A percentile compares a stretch with the other conserved stretches of the same genome.
Conservation (phyloP, 164 flowering plant genomes). For the Brasenia schreberi region DNA sequence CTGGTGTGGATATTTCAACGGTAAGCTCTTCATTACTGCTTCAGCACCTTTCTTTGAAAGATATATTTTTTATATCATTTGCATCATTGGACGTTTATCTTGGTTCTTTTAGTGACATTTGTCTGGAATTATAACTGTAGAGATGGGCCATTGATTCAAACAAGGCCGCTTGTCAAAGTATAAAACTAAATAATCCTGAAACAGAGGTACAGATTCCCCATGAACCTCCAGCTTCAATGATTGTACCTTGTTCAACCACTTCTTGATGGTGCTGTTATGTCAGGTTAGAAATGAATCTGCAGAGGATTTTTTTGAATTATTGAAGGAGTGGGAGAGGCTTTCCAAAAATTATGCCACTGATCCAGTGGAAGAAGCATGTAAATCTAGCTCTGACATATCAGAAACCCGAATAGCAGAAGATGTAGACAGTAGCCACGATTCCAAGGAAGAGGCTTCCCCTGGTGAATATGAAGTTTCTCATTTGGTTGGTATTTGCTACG, state of each 20-base stretch:
- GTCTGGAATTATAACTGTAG: conserved; percentile 16
- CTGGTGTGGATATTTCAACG: conserved; percentile 51
- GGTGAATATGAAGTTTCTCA: conserved; percentile 61
- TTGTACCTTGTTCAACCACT: too few relatives aligned
- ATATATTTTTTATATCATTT: too few relatives aligned
- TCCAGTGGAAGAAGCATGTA: conserved; percentile 5
- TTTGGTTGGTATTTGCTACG: conserved; percentile 66
- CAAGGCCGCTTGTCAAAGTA: conserved; percentile 63
- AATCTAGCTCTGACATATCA: not conserved
- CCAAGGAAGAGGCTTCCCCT: conserved; percentile 10
- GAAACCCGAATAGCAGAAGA: too few relatives aligned
- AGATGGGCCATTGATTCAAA: conserved; percentile 77
- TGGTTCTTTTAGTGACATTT: too few relatives aligned
- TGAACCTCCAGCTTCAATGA: too few relatives aligned
- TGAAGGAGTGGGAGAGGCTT: conserved; percentile 76
- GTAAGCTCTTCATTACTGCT: conserved; percentile 21
- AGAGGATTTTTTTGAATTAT: conserved; percentile 58
- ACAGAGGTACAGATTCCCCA: conserved; percentile 36
- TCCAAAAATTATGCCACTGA: conserved; percentile 29
- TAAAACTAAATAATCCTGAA: conserved; percentile 73
- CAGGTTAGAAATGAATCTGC: conserved; percentile 84
- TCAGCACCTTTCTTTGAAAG: not conserved
- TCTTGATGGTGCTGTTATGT: not conserved
- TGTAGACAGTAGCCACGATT: not conserved
- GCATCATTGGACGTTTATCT: too few relatives aligned